These are phyloP conservation scores for Exophiala mesophila DNA, from an alignment of 2,329 filamentous ascomycete genomes.

Conservation along the genomic window DNA sequence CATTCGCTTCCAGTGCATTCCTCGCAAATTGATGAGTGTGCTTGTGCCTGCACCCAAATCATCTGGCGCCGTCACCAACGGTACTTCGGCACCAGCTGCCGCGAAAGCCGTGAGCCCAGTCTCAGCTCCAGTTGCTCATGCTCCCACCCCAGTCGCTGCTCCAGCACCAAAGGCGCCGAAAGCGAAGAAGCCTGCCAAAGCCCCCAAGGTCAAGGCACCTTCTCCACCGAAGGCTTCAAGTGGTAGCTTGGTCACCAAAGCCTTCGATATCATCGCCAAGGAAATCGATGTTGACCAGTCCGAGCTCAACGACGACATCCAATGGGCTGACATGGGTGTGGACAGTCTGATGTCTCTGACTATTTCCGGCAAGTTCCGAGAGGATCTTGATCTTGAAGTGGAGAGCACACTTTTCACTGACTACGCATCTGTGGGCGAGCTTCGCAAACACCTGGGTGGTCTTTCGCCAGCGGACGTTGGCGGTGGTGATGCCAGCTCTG, in stretches of 20 bases:
- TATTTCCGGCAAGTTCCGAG: constrained; percentile 58
- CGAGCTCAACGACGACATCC: constrained; percentile 56
- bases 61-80: constrained; percentile 26
- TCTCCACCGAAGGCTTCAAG: constrained; percentile 28
- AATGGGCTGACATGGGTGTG: constrained; percentile 59
- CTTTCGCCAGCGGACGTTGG: constrained; percentile 16
- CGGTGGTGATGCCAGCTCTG: constrained; percentile 29
- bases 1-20: constrained; percentile 46
- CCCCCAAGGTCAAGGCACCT: constrained; percentile 29
- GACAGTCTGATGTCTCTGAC: constrained; percentile 59
- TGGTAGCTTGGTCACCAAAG: constrained; percentile 32
- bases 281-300: constrained; percentile 54
- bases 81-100: constrained; percentile 27
- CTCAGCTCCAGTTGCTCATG: constrained; percentile 11
- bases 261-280: constrained; percentile 37
- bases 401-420: constrained; percentile 57
- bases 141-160: constrained; percentile 17
- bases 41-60: constrained; percentile 34
- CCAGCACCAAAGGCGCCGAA: constrained; percentile 27
- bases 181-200: constrained; percentile 28
- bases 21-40: constrained; percentile 38
- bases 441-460: constrained; percentile 52
- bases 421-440: constrained; percentile 54
- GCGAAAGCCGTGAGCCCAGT: constrained; percentile 13
- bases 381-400: constrained; percentile 57